These are phyloP conservation scores for Sporothrix dimorphospora DNA, from an alignment of 2,329 filamentous ascomycete species.

Conservation along the genomic window DNA sequence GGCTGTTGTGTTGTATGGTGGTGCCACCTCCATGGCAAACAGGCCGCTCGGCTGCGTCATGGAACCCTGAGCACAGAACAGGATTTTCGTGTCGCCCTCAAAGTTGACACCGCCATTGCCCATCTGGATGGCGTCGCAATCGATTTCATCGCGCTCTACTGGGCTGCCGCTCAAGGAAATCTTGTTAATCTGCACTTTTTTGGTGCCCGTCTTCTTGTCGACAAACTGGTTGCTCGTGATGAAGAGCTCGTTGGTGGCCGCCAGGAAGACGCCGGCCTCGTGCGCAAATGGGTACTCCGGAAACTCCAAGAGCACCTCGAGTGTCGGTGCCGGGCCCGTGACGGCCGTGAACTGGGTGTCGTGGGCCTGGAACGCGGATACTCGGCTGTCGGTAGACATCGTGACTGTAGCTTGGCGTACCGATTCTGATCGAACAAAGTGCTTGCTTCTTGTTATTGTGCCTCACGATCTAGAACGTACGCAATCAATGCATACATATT, in stretches of 20 bases:
- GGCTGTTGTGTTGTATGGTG: constrained; percentile 38
- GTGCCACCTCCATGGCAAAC: constrained; percentile 40
- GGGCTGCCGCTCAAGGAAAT: too few species aligned
- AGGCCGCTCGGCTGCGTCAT: constrained; percentile 42
- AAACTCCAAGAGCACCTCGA: not conserved
- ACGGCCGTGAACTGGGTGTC: not conserved
- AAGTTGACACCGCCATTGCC: constrained; percentile 39
- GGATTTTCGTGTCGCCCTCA: constrained; percentile 44
- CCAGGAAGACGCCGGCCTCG: not conserved
- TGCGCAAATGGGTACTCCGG: not conserved
- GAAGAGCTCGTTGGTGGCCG: constrained; percentile 21
- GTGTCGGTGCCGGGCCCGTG: not conserved
- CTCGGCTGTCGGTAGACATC: not conserved
- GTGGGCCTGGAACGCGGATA: not conserved
- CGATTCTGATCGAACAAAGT: too few species aligned
- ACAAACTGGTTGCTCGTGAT: constrained; percentile 30
- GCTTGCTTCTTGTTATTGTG: too few species aligned
- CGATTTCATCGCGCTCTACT: constrained; percentile 8
- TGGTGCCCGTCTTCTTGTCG: not conserved
- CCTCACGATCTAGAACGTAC: too few species aligned
- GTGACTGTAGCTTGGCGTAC: not conserved
- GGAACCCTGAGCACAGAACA: constrained; percentile 37
- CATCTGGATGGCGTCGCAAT: constrained; percentile 7
- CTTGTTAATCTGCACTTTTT: constrained; percentile 16
- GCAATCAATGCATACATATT: too few species aligned